Evolutionary conservation across 768 basidiomycete species (phyloP).

Genomic region (Epithele typhae): DNA sequence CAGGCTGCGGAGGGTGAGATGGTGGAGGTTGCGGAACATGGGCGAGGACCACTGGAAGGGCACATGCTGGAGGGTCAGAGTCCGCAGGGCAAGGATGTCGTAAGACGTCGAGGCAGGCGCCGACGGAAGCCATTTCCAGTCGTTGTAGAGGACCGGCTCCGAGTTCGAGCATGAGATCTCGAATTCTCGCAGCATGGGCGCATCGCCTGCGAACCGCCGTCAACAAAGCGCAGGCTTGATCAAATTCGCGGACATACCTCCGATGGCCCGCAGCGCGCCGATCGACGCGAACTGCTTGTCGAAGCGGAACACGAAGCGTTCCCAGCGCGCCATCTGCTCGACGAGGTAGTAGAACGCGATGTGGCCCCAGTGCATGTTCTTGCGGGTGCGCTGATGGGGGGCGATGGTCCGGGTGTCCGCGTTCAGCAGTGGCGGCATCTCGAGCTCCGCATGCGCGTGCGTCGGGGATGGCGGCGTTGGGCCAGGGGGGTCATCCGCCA

Average conservation of each 20-base stretch:
- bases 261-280: constrained; percentile 67
- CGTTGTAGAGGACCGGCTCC: constrained; percentile 53
- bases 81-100: constrained; percentile 44
- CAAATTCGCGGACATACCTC: constrained; percentile 40
- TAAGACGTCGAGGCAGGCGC: constrained; percentile 30
- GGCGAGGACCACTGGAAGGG: constrained; percentile 80
- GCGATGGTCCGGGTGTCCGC: constrained; percentile 17
- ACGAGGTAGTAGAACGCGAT: constrained; percentile 76
- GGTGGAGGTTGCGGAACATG: constrained; percentile 56
- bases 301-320: constrained; percentile 75
- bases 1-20: constrained; percentile 61
- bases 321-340: constrained; percentile 79
- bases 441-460: constrained; percentile 11
- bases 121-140: constrained; percentile 76
- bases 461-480: constrained; percentile 2
- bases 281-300: constrained; percentile 74
- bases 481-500: not conserved
- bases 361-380: constrained; percentile 71
- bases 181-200: constrained; percentile 70
- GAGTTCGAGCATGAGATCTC: constrained; percentile 72
- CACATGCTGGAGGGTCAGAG: constrained; percentile 63
- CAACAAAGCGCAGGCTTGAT: constrained; percentile 5
- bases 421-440: constrained; percentile 17
- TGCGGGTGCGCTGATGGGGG: constrained; percentile 29
- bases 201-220: constrained; percentile 45